phyloP scores from a whole-genome alignment of 1,284 basidiomycete species.

The Naganishia liquefaciens region DNA sequence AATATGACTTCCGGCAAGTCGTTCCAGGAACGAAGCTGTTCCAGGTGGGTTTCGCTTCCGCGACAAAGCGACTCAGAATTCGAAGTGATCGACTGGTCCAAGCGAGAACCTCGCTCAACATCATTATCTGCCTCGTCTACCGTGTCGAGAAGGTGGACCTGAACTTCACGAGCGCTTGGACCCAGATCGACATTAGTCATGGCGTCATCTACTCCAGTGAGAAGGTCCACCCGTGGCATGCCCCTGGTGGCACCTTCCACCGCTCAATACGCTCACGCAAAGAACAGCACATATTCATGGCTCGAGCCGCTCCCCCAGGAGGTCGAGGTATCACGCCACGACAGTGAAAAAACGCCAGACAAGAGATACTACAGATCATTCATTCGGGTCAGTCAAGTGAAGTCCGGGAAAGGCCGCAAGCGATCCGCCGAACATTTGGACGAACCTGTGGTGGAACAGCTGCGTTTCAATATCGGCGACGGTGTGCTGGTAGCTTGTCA shows the following conservation, averaged over 20 bases:
- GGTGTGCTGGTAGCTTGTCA: slow-evolving; percentile 48
- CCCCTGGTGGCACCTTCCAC: slow-evolving; percentile 28
- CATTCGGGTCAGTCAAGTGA: slow-evolving; percentile 20
- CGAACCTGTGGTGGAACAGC: slow-evolving; percentile 16
- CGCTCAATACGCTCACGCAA: slow-evolving; percentile 23
- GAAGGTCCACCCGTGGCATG: slow-evolving; percentile 31
- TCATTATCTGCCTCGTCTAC: background rate
- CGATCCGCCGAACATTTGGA: background rate
- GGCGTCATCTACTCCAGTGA: slow-evolving; percentile 16
- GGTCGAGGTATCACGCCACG: background rate
- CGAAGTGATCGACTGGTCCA: slow-evolving; percentile 5
- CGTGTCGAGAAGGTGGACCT: background rate
- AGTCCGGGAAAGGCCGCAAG: background rate
- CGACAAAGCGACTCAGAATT: too few species aligned
- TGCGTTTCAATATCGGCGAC: slow-evolving; percentile 48
- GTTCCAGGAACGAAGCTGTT: too few species aligned
- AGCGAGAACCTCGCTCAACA: slow-evolving; percentile 20
- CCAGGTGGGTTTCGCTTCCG: too few species aligned
- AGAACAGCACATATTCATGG: slow-evolving; percentile 26
- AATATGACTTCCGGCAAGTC: too few species aligned
- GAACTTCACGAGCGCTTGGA: too few species aligned
- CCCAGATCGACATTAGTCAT: too few species aligned
- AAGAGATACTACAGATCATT: slow-evolving; percentile 11
- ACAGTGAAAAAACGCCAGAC: background rate
- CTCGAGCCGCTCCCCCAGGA: slow-evolving; percentile 3